Percentiles rank a stretch among this genome's conserved stretches.
These are phyloP conservation scores for Chlorokybus atmophyticus DNA, from an alignment of 139 green algal genomes.

Conservation along the genomic window DNA sequence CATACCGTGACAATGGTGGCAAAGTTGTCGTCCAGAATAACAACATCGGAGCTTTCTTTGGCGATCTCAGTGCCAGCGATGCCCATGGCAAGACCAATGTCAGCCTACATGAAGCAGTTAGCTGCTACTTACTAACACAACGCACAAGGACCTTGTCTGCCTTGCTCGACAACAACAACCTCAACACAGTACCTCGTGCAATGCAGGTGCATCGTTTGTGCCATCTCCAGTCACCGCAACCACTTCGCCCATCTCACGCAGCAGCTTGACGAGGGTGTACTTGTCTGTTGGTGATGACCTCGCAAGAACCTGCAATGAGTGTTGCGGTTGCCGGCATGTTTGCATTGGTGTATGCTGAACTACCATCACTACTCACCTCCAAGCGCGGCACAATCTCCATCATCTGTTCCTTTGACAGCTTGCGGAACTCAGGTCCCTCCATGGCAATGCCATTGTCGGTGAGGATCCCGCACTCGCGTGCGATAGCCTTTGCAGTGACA, in stretches of 20 bases:
- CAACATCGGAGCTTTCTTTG: conserved; percentile 92
- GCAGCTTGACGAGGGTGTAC: conserved; percentile 66
- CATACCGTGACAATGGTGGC: conserved; percentile 83
- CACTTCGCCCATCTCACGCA: conserved; percentile 89
- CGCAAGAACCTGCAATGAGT: conserved; percentile 87
- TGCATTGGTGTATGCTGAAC: too few relatives aligned
- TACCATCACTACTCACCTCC: too few relatives aligned
- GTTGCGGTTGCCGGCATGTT: too few relatives aligned
- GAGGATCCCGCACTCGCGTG: conserved; percentile 91
- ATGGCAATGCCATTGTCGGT: too few relatives aligned
- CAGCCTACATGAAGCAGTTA: conserved; percentile 54
- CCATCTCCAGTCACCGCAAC: conserved; percentile 90
- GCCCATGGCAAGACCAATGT: conserved; percentile 71
- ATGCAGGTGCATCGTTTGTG: conserved; percentile 70
- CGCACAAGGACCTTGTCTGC: too few relatives aligned
- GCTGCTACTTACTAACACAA: too few relatives aligned
- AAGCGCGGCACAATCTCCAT: conserved; percentile 44
- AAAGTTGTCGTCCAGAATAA: conserved; percentile 98
- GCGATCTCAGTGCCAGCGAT: conserved; percentile 56
- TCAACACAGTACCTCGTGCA: too few relatives aligned
- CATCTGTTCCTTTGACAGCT: conserved; percentile 58
- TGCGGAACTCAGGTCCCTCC: conserved; percentile 75
- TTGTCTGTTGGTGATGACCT: conserved; percentile 87
- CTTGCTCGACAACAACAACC: too few relatives aligned
- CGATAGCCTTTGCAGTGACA: conserved; percentile 91